phyloP scores from a whole-genome alignment of 2,329 filamentous ascomycete species.

The Cladorrhinum sp. region DNA sequence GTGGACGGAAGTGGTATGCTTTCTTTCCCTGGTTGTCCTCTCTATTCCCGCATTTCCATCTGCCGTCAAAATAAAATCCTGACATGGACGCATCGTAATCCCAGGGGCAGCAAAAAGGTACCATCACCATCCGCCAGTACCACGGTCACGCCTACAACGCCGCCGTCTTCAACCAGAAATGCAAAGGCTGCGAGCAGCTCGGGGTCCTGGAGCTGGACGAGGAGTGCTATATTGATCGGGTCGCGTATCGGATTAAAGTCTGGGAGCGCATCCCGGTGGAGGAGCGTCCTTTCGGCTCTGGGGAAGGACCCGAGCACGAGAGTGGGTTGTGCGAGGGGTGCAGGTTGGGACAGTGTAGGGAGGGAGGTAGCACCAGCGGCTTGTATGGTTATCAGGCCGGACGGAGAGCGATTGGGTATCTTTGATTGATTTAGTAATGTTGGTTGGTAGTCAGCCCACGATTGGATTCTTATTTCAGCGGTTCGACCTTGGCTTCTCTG shows the following conservation, averaged over 20 bases:
- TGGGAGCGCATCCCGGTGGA: slow-evolving; percentile 33
- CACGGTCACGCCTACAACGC: slow-evolving; percentile 33
- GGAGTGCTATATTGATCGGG: slow-evolving; percentile 34
- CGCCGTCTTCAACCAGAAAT: slow-evolving; percentile 33
- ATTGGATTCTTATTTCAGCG: no score
- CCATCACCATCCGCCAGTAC: slow-evolving; percentile 36
- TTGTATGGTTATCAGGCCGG: no score
- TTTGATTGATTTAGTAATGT: no score
- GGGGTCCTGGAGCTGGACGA: slow-evolving; percentile 30
- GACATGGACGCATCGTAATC: no score
- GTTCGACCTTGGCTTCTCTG: no score
- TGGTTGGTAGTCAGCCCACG: no score
- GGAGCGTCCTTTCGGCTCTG: background rate
- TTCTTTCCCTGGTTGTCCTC: background rate
- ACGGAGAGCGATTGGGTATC: no score
- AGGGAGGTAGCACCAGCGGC: no score
- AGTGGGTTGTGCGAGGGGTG: slow-evolving; percentile 36
- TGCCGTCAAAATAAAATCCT: background rate
- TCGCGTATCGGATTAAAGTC: slow-evolving; percentile 37
- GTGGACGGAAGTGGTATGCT: background rate
- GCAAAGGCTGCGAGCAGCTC: slow-evolving; percentile 31
- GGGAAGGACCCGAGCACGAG: slow-evolving; percentile 28
- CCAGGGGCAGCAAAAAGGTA: slow-evolving; percentile 35
- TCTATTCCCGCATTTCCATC: background rate
- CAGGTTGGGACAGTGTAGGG: slow-evolving; percentile 32